Percentiles rank a stretch among this genome's conserved stretches.
Conservation (phyloP, 805 yeast species). For the Wilhelminamyces savonicus region DNA sequence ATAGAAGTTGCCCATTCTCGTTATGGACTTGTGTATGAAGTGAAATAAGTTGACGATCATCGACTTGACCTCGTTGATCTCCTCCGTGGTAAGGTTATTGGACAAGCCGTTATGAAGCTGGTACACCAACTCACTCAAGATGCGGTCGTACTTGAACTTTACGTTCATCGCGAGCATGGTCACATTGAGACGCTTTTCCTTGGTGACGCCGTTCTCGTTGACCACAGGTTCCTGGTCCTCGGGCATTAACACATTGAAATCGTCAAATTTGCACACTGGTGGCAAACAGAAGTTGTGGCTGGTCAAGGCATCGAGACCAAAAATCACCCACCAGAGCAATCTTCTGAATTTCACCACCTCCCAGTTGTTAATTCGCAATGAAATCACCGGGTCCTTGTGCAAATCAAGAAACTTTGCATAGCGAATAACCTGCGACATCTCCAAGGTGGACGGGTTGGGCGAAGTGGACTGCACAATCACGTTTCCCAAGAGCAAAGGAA, state of each 20-base stretch:
- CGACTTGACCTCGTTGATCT: conserved; percentile 38
- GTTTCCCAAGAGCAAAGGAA: conserved; percentile 39
- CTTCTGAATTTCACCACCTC: conserved; percentile 47
- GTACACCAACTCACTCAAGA: conserved; percentile 48
- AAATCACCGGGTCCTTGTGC: conserved; percentile 54
- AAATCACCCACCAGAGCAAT: conserved; percentile 63
- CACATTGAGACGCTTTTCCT: conserved; percentile 34
- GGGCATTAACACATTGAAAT: conserved; percentile 53
- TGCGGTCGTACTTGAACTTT: conserved; percentile 45
- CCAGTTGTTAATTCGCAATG: conserved; percentile 43
- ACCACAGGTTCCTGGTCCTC: conserved; percentile 36
- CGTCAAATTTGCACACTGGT: conserved; percentile 47
- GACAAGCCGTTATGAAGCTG: conserved; percentile 45
- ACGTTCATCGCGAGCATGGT: conserved; percentile 46
- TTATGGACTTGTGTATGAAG: conserved; percentile 44
- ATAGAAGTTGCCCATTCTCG: conserved; percentile 27
- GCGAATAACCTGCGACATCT: conserved; percentile 48
- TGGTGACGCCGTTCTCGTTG: conserved; percentile 19
- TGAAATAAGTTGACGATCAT: conserved; percentile 46
- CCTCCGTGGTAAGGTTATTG: conserved; percentile 33
- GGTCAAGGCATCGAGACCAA: conserved; percentile 51
- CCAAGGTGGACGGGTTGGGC: conserved; percentile 52
- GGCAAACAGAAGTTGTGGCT: conserved; percentile 50
- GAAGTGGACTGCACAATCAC: conserved; percentile 47
- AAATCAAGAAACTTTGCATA: conserved; percentile 51